These are phyloP conservation scores for Daldinia concentrica DNA, from an alignment of 495 filamentous ascomycete genomes.

Conservation along the genomic window DNA sequence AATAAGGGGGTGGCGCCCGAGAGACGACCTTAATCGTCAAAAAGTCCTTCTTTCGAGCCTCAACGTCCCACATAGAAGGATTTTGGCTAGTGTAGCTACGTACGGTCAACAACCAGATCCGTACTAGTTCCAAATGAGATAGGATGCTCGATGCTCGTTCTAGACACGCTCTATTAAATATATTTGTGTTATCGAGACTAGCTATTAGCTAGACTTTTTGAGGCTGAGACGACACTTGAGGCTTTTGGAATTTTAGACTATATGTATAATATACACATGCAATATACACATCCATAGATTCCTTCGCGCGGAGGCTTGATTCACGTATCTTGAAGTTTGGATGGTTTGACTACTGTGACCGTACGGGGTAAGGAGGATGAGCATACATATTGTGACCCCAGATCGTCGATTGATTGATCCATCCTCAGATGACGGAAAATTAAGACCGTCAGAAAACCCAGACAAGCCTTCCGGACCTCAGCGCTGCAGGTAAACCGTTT, in stretches of 20 bases:
- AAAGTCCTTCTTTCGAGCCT: constrained; percentile 24
- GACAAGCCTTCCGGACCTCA: constrained; percentile 15
- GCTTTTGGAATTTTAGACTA: constrained; percentile 3
- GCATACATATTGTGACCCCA: constrained; percentile 11
- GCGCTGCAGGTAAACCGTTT: constrained; percentile 16
- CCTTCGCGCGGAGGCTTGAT: constrained; percentile 18
- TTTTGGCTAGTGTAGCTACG: background rate
- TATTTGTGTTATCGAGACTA: constrained; percentile 1
- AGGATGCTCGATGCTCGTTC: constrained; percentile 1
- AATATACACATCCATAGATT: background rate
- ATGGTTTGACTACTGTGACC: constrained; percentile 6
- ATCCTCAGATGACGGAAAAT: background rate
- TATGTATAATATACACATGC: constrained; percentile 9
- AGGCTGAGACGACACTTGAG: constrained; percentile 3
- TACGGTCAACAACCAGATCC: constrained; percentile 11
- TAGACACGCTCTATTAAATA: background rate
- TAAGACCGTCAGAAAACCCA: background rate
- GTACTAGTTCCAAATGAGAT: constrained; percentile 4
- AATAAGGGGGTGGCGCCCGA: constrained; percentile 19
- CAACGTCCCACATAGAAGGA: background rate
- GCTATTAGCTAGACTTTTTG: constrained; percentile 6
- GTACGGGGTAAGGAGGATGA: constrained; percentile 2
- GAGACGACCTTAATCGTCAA: constrained; percentile 15
- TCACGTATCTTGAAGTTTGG: constrained; percentile 9
- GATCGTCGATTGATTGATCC: constrained; percentile 26